phyloP scores from a whole-genome alignment of 208 protist species.

The Histomonas meleagridis region DNA sequence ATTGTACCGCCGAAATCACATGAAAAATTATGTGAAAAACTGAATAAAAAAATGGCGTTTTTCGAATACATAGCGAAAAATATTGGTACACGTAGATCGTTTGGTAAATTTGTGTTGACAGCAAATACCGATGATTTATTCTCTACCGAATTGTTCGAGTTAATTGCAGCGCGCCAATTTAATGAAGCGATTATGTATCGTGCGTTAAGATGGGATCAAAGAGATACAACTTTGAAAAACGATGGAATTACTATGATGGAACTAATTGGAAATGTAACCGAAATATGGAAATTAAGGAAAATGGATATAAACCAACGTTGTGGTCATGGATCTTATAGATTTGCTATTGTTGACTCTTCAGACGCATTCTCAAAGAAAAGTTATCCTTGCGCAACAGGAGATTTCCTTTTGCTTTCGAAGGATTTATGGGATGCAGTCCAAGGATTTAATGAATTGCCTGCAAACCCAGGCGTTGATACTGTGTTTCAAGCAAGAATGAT shows the following conservation, averaged over 20 bases:
- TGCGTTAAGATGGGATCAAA: not conserved
- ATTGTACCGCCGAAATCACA: not conserved
- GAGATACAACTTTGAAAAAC: not conserved
- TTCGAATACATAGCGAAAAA: conserved; percentile 25
- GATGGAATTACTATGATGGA: not conserved
- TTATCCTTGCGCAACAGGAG: not conserved
- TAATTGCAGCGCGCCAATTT: not conserved
- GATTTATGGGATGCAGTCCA: not conserved
- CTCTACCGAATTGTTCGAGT: not conserved
- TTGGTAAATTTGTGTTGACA: not conserved
- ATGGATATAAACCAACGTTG: not conserved
- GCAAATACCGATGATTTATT: conserved; percentile 1
- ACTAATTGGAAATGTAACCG: not conserved
- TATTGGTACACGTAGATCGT: not conserved
- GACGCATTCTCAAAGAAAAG: not conserved
- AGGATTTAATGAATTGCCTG: conserved; percentile 17
- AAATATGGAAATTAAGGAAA: not conserved
- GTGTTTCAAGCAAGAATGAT: not conserved
- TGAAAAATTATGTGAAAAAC: not conserved
- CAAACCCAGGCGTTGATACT: conserved; percentile 13
- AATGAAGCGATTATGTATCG: not conserved
- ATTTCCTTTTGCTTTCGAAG: not conserved
- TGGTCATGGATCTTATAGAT: too few relatives aligned
- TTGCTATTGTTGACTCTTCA: too few relatives aligned
- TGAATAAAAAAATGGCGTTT: not conserved